These are phyloP conservation scores for Rosa rugosa DNA, from an alignment of 306 rosid genomes.

Conservation along the genomic window DNA sequence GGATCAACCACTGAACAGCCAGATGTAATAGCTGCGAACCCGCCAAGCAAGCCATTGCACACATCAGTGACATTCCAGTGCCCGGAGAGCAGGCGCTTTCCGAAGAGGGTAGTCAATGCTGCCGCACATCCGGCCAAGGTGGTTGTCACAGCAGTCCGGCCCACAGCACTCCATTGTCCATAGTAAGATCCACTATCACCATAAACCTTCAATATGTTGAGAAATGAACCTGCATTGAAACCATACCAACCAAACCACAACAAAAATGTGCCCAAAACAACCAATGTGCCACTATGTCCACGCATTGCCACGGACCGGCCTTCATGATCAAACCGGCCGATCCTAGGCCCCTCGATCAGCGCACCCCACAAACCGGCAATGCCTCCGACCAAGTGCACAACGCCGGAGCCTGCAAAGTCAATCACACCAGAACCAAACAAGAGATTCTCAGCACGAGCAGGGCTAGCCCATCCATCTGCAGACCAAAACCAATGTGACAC, in stretches of 20 bases:
- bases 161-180: slow-evolving; percentile 65
- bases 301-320: slow-evolving; percentile 44
- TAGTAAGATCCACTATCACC: slow-evolving; percentile 41
- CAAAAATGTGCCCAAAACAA: slow-evolving; percentile 52
- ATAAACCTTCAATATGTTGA: slow-evolving; percentile 43
- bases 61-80: slow-evolving; percentile 63
- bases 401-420: slow-evolving; percentile 70
- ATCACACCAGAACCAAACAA: slow-evolving; percentile 57
- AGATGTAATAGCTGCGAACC: slow-evolving; percentile 55
- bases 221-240: slow-evolving; percentile 64
- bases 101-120: slow-evolving; percentile 50
- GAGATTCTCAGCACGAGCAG: slow-evolving; percentile 28
- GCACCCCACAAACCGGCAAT: slow-evolving; percentile 69
- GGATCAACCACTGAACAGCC: slow-evolving; percentile 66
- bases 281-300: slow-evolving; percentile 55
- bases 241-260: slow-evolving; percentile 75
- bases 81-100: slow-evolving; percentile 42
- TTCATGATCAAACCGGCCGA: slow-evolving; percentile 49
- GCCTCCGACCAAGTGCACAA: slow-evolving; percentile 64
- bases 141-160: slow-evolving; percentile 64
- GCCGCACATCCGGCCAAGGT: slow-evolving; percentile 57
- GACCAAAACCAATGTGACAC: slow-evolving; percentile 77
- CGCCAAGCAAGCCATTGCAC: slow-evolving; percentile 64
- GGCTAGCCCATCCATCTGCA: slow-evolving; percentile 54
- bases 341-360: slow-evolving; percentile 54